Evolutionary conservation across 305 asterid species (phyloP), one percentile per base, ranked within the genome.

Genomic region (Fraxinus greggii): DNA sequence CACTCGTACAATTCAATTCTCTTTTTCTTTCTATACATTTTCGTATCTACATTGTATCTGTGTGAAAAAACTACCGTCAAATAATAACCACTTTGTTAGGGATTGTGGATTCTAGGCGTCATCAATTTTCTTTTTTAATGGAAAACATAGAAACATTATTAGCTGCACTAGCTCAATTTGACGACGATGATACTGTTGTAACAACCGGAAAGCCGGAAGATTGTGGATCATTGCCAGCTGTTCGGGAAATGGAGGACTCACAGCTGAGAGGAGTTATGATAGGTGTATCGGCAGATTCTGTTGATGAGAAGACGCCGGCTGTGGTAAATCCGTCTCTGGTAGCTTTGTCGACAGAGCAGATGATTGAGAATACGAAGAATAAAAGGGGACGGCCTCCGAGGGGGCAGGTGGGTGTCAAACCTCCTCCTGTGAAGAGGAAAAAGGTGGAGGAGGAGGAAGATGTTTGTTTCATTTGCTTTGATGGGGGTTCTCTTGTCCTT

Each of bases 381-480:
- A 92, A 86, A 88, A 87, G 99, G 42, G 98, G 98, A 2, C 87
- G 99, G 38, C 95, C 94, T 61, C 89, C 97, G 3, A 86, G 80
- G 83, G 94, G 87, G 74, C 90, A 83, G 88, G 15, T 59, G 21
- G 83, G 26, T 65, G 80, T 85, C 23, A 88, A 63, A 72, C 89
- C 88, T 63, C 94, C 91, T 76, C 93, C 89, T 2, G 86, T 84
- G 13, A 78, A 63, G 35, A 88, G 21, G 21, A 17, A 88, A 24
- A 76, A 35, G 17, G 63, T 13, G 59, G 59, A 54, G 23, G 75
- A 77, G 21, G 97, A 88, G 48, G 97, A 93, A 65, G 97, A 91
- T 82, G 95, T 93, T 79, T 93, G 97, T 83, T 93, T 93, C 67
- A 91, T 93, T 54, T 93, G 97, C 89, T 93, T 92, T 48, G 97